Percentiles rank a stretch among this genome's conserved stretches.
Conservation (phyloP, 1,284 basidiomycete genomes). For the Marasmius sp. region DNA sequence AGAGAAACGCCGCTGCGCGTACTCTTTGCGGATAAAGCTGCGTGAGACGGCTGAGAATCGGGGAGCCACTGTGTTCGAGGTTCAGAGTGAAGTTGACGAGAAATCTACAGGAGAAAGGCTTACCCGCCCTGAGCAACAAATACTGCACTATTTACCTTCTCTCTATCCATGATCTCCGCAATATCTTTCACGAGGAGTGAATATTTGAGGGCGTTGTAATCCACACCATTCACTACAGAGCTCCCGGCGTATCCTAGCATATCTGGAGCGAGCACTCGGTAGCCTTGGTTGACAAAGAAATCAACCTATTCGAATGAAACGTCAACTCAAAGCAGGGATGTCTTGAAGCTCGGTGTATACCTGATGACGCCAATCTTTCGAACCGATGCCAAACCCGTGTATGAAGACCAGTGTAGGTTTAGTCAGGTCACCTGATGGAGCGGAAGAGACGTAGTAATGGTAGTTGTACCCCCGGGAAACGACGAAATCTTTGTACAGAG, state of each 20-base stretch:
- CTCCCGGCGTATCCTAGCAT: conserved; percentile 42
- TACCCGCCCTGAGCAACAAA: conserved; percentile 31
- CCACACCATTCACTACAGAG: conserved; percentile 30
- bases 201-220: conserved; percentile 23
- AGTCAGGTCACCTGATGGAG: conserved; percentile 7
- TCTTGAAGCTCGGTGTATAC: background rate
- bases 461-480: conserved; percentile 27
- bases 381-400: conserved; percentile 29
- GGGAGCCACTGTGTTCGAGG: conserved; percentile 21
- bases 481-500: background rate
- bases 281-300: conserved; percentile 35
- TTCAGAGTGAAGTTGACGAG: background rate
- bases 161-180: conserved; percentile 25
- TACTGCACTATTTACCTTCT: conserved; percentile 21
- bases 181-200: conserved; percentile 18
- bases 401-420: conserved; percentile 25
- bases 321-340: background rate
- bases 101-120: background rate
- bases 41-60: conserved; percentile 20
- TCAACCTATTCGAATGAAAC: conserved; percentile 21
- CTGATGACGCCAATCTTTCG: conserved; percentile 27
- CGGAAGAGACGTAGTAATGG: conserved; percentile 31
- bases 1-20: conserved; percentile 23
- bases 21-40: conserved; percentile 23
- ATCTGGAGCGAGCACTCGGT: conserved; percentile 39